Base-by-base conservation (phyloP, 1,284 basidiomycete species). In the Mycena citricolor region DNA sequence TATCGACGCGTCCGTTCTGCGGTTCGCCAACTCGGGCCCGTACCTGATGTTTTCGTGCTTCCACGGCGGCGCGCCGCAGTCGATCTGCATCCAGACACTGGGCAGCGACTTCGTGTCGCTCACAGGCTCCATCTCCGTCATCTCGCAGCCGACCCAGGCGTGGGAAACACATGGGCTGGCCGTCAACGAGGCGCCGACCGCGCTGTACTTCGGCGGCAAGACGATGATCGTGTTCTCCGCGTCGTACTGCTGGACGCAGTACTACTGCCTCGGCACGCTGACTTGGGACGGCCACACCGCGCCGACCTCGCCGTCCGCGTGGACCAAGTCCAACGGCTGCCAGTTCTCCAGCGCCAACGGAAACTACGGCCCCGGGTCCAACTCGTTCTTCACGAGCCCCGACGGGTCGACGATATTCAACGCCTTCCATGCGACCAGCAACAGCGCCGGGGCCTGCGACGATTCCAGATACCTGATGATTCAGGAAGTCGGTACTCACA, bases 11-110 rank as follows among this genome's bases (percentile, higher is more conserved):
- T 67, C 65, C 1, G 49, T 69, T 8, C 48, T 68, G 21, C n/a
- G n/a, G n/a, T 49, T 65, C 36, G 28, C 59, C 16, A 53, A 54
- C 16, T 35, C 52, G 1, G 61, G 50, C 19, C 46, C 54, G 4
- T 68, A 68, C 37, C 50, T 69, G n/a, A 62, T 69, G 2, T 68
- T 63, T 43, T 66, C 65, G 4, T 59, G 57, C 32, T 67, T 57
- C 58, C n/a, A n/a, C n/a, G 63, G 67, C 45, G 61, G 62, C 8
- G 45, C 46, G 30, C 50, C 61, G 64, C 26, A 43, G 61, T 52
- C 30, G 16, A n/a, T 16, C 32, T 49, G 14, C 21, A 10, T n/a
- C n/a, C n/a, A n/a, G n/a, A n/a, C n/a, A n/a, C n/a, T 32, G n/a
- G n/a, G n/a, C n/a, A n/a, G n/a, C n/a, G n/a, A n/a, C n/a, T 35